Evolutionary conservation across 2,329 filamentous ascomycete species (phyloP), one percentile per base, ranked within the genome.

Genomic region (Microthyrium microscopicum): DNA sequence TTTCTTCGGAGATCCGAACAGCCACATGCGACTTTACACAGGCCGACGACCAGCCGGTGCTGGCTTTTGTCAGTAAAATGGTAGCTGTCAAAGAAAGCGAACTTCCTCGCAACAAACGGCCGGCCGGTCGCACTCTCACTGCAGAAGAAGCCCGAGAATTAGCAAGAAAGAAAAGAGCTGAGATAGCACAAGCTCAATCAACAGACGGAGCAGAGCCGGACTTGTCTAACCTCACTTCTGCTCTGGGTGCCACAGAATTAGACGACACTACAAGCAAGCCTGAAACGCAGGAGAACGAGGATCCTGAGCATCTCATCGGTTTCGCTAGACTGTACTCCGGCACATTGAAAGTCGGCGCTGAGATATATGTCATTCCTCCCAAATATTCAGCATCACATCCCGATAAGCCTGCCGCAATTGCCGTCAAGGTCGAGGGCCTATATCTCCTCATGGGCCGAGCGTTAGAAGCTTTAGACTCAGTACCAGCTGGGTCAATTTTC

Each of bases 1-100:
- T 95, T 29, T 73, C 80, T 34, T 57, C 68, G 2, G 58, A 63
- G 5, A 60, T 95, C 34, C 77, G 73, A 44, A 64, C 78, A n/a
- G 82, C 87, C 4, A 87, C 95, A 75, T 58, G 79, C 2, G 65
- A 73, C 1, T 94, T 92, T 50, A 80, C 79, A 47, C 70, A 70
- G 3, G 66, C 64, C 0, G 64, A 69, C 25, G 65, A 73, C 1
- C 77, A 79, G 37, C 85, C 87, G 0, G 73, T 92, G 0, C 82
- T 98, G 2, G 87, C 82, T 6, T 98, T 93, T 43, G 81, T 98
- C 39, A 95, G 87, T 58, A 98, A 98, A 53, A 94, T 98, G 84
- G 81, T 95, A 2, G 89, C 89, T 0, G 68, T 98, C 9, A 87
- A 84, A 0, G 82, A 91, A 48, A 94, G 82, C 53, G 87, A 98